Conservation (phyloP, 2,329 filamentous ascomycete genomes). For the Apiospora pterosperma region DNA sequence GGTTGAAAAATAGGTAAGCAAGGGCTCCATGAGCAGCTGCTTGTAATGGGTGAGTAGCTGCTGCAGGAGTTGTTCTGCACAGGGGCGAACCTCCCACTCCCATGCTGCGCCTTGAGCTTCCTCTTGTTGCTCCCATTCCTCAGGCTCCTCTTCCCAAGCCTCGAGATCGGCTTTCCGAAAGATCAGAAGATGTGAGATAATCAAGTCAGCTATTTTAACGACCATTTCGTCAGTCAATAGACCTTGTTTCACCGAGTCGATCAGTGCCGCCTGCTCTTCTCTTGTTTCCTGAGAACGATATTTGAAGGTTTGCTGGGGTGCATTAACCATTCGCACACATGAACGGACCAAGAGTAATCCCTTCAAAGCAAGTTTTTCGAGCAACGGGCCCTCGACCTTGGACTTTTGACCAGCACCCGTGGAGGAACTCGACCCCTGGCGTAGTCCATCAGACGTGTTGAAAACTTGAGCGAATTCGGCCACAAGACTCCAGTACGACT, state of each 20-base stretch:
- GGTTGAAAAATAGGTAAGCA: conserved; percentile 78
- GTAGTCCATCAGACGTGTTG: conserved; percentile 56
- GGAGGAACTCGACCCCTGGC: conserved; percentile 32
- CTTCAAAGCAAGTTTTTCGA: conserved; percentile 79
- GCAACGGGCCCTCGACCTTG: conserved; percentile 58
- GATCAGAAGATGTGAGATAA: conserved; percentile 85
- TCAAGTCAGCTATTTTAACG: conserved; percentile 74
- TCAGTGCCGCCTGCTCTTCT: conserved; percentile 69
- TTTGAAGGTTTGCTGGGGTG: conserved; percentile 76
- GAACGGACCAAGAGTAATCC: conserved; percentile 78
- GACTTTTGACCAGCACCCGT: conserved; percentile 35
- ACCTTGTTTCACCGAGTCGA: conserved; percentile 65
- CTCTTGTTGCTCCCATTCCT: conserved; percentile 92
- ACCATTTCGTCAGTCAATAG: conserved; percentile 77
- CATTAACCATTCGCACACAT: conserved; percentile 82
- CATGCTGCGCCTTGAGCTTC: conserved; percentile 81
- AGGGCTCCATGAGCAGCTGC: conserved; percentile 70
- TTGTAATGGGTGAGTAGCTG: conserved; percentile 90
- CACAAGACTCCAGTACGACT: conserved; percentile 82
- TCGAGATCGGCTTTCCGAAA: conserved; percentile 82
- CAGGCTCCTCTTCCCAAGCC: conserved; percentile 90
- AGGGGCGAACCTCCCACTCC: conserved; percentile 89
- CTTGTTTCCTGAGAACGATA: conserved; percentile 74
- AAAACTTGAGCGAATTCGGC: conserved; percentile 73
- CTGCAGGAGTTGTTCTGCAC: conserved; percentile 89